phyloP scores from a whole-genome alignment of 2,329 filamentous ascomycete genomes.

The Cercospora janseana region DNA sequence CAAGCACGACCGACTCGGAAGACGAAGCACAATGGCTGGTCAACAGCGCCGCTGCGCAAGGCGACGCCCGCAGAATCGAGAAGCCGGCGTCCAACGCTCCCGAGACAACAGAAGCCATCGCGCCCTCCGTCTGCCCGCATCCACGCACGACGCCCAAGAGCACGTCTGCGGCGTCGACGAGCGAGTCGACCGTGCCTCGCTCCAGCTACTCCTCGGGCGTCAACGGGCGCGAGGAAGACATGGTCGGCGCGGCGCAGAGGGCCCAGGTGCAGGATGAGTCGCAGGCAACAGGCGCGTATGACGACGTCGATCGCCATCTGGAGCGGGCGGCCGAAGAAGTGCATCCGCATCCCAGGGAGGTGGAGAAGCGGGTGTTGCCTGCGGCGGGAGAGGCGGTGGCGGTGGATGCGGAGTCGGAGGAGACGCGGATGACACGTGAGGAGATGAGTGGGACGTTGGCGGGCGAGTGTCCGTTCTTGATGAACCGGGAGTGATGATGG shows the following conservation, averaged over 20 bases:
- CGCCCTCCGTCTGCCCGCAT: constrained; percentile 7
- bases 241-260: constrained; percentile 11
- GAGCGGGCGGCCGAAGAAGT: constrained; percentile 32
- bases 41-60: constrained; percentile 27
- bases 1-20: neutral
- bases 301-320: constrained; percentile 36
- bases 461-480: constrained; percentile 40
- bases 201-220: constrained; percentile 30
- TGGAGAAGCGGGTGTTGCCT: constrained; percentile 36
- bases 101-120: constrained; percentile 15
- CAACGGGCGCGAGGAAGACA: constrained; percentile 22
- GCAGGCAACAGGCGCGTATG: constrained; percentile 23
- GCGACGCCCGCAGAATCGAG: constrained; percentile 21
- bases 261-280: constrained; percentile 28
- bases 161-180: neutral
- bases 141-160: neutral
- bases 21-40: constrained; percentile 24
- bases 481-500: constrained; percentile 41
- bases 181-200: constrained; percentile 11
- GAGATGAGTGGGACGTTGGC: constrained; percentile 39
- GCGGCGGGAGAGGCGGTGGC: constrained; percentile 40
- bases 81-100: constrained; percentile 28
- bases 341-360: constrained; percentile 39
- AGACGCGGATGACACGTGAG: constrained; percentile 38
- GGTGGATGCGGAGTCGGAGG: constrained; percentile 33